Conservation (phyloP, 2,329 filamentous ascomycete species). For the Sporothrix dimorphospora region DNA sequence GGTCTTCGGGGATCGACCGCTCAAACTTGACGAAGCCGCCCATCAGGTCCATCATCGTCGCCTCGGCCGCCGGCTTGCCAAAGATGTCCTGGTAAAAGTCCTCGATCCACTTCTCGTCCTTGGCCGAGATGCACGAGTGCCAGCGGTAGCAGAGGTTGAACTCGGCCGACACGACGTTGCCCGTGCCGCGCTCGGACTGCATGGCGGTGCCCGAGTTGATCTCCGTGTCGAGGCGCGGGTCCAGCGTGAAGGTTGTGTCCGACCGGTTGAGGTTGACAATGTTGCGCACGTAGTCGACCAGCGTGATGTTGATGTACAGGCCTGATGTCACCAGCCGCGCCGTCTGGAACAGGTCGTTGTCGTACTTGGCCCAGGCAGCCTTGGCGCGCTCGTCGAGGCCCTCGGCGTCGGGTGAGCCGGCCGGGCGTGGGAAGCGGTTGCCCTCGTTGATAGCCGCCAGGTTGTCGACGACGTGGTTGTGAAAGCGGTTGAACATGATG, state of each 20-base stretch:
- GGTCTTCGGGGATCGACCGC: conserved; percentile 63
- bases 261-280: conserved; percentile 73
- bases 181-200: conserved; percentile 70
- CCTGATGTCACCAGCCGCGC: conserved; percentile 74
- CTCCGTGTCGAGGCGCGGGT: conserved; percentile 72
- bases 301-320: conserved; percentile 76
- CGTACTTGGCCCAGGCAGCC: conserved; percentile 67
- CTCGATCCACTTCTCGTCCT: conserved; percentile 81
- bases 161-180: conserved; percentile 83
- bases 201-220: conserved; percentile 56
- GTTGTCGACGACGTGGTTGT: conserved; percentile 82
- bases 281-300: conserved; percentile 78
- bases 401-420: conserved; percentile 44
- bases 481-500: conserved; percentile 82
- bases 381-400: conserved; percentile 51
- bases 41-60: conserved; percentile 65
- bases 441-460: conserved; percentile 85
- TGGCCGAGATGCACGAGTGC: conserved; percentile 76
- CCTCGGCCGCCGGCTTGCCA: conserved; percentile 58
- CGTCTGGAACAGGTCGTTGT: conserved; percentile 79
- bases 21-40: conserved; percentile 67
- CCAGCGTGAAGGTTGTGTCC: conserved; percentile 79
- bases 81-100: conserved; percentile 67
- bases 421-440: conserved; percentile 72
- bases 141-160: conserved; percentile 89